Percentiles rank a stretch among this genome's conserved stretches.
phyloP scores from a whole-genome alignment of 2,329 filamentous ascomycete genomes.

The Monosporascus sp. region DNA sequence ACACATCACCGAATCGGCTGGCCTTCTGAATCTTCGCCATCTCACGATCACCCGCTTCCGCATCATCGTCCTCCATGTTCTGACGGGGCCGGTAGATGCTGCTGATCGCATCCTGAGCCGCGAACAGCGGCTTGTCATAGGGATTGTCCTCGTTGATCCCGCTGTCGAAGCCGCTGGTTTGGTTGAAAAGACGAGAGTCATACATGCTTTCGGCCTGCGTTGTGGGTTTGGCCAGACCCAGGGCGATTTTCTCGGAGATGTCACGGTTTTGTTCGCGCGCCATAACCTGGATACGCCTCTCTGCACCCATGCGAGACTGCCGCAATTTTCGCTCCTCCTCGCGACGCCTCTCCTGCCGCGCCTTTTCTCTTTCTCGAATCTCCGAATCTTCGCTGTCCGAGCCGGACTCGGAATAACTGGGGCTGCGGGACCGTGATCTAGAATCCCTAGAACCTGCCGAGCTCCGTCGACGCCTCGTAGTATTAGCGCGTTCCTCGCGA shows the following conservation, averaged over 20 bases:
- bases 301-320: constrained; percentile 92
- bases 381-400: constrained; percentile 62
- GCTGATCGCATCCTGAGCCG: constrained; percentile 88
- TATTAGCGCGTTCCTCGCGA: constrained; percentile 67
- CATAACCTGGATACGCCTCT: constrained; percentile 86
- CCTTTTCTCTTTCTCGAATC: constrained; percentile 68
- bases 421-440: constrained; percentile 42
- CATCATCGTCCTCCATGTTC: constrained; percentile 70
- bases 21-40: constrained; percentile 85
- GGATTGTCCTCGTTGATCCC: constrained; percentile 97
- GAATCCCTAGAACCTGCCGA: constrained; percentile 37
- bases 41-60: constrained; percentile 72
- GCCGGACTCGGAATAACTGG: constrained; percentile 46
- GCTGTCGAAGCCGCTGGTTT: constrained; percentile 80
- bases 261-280: constrained; percentile 94
- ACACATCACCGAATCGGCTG: constrained; percentile 75
- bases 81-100: constrained; percentile 85
- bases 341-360: constrained; percentile 68
- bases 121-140: constrained; percentile 96
- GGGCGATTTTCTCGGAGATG: constrained; percentile 92
- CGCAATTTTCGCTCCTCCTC: constrained; percentile 87
- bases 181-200: constrained; percentile 92
- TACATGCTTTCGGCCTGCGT: constrained; percentile 93
- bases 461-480: constrained; percentile 39
- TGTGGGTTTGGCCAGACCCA: constrained; percentile 91